Percentiles rank a stretch among this genome's conserved stretches.
Conservation (phyloP, 2,329 filamentous ascomycete genomes). For the Fusarium brachygibbosum region DNA sequence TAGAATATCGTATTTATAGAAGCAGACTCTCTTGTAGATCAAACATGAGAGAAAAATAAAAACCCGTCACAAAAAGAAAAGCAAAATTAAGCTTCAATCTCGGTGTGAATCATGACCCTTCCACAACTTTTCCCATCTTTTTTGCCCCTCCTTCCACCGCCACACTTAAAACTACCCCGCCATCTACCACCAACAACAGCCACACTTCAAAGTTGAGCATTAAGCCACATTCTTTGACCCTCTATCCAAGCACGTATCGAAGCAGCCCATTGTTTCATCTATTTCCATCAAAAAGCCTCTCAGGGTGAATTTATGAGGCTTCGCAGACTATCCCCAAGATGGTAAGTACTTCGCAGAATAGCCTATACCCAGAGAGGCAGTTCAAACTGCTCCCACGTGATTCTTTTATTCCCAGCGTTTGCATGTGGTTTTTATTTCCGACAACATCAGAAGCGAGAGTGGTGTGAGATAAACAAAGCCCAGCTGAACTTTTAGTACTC, state of each 20-base stretch:
- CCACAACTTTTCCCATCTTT: conserved; percentile 27
- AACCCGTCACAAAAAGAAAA: neutral
- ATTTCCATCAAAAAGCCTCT: neutral
- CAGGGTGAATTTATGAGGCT: neutral
- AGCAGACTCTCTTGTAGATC: neutral
- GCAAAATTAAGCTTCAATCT: conserved; percentile 26
- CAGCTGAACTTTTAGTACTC: conserved; percentile 35
- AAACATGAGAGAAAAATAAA: neutral
- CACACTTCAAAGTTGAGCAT: neutral
- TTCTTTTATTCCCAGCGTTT: neutral
- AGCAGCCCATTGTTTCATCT: conserved; percentile 11
- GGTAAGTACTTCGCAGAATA: conserved; percentile 8
- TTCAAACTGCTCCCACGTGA: conserved; percentile 9
- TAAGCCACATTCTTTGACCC: neutral
- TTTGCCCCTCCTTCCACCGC: conserved; percentile 40
- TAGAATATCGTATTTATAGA: neutral
- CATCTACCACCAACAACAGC: conserved; percentile 4
- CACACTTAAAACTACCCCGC: conserved; percentile 38
- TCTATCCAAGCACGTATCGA: neutral
- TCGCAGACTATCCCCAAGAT: conserved; percentile 9
- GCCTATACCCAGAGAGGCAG: neutral
- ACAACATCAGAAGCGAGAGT: neutral
- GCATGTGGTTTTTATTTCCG: neutral
- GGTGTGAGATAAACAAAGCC: conserved; percentile 6
- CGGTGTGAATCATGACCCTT: conserved; percentile 39